A percentile compares a stretch with the other conserved stretches of the same genome.
Evolutionary conservation across 306 rosid species (phyloP).

Genomic region (Dicorynia guianensis): DNA sequence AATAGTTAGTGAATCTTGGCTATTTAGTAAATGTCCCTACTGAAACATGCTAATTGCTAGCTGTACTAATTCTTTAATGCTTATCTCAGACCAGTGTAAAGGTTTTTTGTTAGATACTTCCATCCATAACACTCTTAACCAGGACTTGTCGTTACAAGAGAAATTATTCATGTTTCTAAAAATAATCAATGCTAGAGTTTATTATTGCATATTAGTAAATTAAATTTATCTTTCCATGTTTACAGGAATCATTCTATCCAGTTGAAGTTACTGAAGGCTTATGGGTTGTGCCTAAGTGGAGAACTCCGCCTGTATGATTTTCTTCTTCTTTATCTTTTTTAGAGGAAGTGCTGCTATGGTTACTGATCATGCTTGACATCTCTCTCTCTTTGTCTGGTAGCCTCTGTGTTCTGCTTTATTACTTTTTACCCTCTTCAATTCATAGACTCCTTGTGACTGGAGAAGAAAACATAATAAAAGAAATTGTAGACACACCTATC

Average conservation of each 20-base stretch:
- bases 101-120: background rate
- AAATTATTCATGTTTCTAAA: constrained; percentile 33
- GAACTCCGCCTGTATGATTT: constrained; percentile 70
- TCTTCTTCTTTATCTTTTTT: background rate
- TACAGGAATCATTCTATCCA: constrained; percentile 81
- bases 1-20: background rate
- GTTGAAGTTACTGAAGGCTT: constrained; percentile 71
- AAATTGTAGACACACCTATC: background rate
- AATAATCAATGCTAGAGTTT: constrained; percentile 6
- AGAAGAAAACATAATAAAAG: no score
- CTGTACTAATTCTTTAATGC: constrained; percentile 4
- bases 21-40: background rate
- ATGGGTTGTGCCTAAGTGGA: constrained; percentile 93
- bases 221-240: constrained; percentile 25
- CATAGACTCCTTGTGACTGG: background rate
- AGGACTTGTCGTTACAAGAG: background rate
- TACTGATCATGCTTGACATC: background rate
- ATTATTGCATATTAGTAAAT: constrained; percentile 22
- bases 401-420: constrained; percentile 11
- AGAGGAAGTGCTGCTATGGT: no score
- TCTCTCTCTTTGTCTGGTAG: background rate
- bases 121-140: constrained; percentile 16
- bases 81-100: background rate
- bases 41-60: background rate
- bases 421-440: constrained; percentile 9